Conservation (phyloP, 2,329 filamentous ascomycete species). For the Phaeosphaeria sp. region DNA sequence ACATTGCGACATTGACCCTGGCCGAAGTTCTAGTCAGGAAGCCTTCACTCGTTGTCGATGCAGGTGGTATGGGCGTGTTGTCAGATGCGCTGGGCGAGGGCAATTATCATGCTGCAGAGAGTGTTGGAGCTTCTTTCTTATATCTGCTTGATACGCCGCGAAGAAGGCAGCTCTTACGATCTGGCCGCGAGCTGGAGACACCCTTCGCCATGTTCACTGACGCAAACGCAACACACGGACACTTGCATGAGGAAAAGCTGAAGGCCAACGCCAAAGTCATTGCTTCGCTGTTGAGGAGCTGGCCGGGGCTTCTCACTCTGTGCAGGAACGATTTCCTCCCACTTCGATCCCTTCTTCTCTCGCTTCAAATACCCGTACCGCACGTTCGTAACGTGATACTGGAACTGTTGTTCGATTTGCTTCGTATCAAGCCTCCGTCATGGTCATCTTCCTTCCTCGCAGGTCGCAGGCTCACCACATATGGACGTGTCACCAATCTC, state of each 20-base stretch:
- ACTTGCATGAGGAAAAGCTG: slow-evolving; percentile 67
- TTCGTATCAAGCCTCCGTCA: slow-evolving; percentile 90
- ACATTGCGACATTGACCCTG: slow-evolving; percentile 91
- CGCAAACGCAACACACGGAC: slow-evolving; percentile 61
- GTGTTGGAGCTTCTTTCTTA: slow-evolving; percentile 83
- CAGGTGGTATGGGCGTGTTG: slow-evolving; percentile 84
- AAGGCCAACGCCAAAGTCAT: slow-evolving; percentile 94
- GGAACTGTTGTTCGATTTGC: slow-evolving; percentile 81
- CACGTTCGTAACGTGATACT: slow-evolving; percentile 77
- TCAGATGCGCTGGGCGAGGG: slow-evolving; percentile 92
- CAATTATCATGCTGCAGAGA: slow-evolving; percentile 90
- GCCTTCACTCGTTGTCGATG: slow-evolving; percentile 78
- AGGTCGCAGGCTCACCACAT: slow-evolving; percentile 89
- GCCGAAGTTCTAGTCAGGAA: slow-evolving; percentile 90
- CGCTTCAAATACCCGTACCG: slow-evolving; percentile 65
- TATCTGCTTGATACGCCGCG: slow-evolving; percentile 87
- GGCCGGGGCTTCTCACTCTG: slow-evolving; percentile 88
- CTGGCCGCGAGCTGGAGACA: slow-evolving; percentile 87
- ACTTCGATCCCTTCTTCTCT: slow-evolving; percentile 78
- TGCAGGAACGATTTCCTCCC: slow-evolving; percentile 88
- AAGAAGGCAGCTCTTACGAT: slow-evolving; percentile 80
- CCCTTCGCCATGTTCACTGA: slow-evolving; percentile 92
- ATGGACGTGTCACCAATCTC: slow-evolving; percentile 89
- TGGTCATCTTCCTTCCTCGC: slow-evolving; percentile 97
- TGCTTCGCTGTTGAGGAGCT: slow-evolving; percentile 86